Evolutionary conservation across 2,329 filamentous ascomycete genomes (phyloP).

Genomic region (Tolypocladium album): DNA sequence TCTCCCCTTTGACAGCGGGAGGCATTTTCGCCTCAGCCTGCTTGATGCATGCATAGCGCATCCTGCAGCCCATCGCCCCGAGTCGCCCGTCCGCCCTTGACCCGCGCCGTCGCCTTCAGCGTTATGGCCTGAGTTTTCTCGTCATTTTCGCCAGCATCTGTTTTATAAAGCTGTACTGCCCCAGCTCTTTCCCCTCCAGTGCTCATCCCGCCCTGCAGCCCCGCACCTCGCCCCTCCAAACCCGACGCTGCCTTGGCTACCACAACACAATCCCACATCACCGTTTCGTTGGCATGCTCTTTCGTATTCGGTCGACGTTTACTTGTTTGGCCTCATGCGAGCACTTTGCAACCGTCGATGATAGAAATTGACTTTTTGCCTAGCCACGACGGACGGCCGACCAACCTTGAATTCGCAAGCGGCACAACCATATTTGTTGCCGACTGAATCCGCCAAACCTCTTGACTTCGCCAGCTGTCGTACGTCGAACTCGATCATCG

Average conservation of each 20-base stretch:
- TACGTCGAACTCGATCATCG: not conserved
- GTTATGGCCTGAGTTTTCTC: not conserved
- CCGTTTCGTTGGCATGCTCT: not conserved
- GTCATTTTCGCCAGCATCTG: not conserved
- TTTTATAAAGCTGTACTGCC: not conserved
- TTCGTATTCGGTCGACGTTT: not conserved
- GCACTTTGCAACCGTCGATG: not conserved
- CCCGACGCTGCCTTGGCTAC: not conserved
- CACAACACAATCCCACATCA: not conserved
- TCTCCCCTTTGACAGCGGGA: not conserved
- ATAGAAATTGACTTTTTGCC: not conserved
- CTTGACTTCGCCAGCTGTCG: not conserved
- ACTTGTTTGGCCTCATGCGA: not conserved
- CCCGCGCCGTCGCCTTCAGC: slow-evolving; percentile 1
- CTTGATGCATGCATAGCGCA: slow-evolving; percentile 3
- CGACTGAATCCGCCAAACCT: not conserved
- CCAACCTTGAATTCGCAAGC: not conserved
- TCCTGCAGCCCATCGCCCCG: slow-evolving; percentile 2
- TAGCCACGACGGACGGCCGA: not conserved
- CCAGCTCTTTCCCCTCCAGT: not conserved
- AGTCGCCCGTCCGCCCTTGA: not conserved
- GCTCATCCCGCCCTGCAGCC: not conserved
- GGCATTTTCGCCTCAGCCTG: slow-evolving; percentile 4
- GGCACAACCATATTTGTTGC: not conserved
- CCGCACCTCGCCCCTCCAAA: slow-evolving; percentile 3